Conservation (phyloP, 305 asterid genomes). For the Fraxinus latifolia region DNA sequence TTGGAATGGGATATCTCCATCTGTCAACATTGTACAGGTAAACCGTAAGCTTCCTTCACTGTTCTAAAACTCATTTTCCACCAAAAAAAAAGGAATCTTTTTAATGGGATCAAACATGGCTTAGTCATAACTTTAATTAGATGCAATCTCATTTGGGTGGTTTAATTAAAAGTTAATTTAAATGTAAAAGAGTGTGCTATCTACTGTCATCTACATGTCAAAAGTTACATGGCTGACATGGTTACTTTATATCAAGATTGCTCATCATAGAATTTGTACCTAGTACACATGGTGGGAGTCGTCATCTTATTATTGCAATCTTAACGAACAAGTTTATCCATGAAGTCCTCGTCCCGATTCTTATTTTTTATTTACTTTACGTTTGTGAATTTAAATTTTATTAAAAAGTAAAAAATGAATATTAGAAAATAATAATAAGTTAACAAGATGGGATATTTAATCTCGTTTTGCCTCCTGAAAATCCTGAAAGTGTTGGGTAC, state of each 20-base stretch:
- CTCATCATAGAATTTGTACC: not conserved
- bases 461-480: not conserved
- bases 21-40: slow-evolving; percentile 26
- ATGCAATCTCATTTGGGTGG: not conserved
- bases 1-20: slow-evolving; percentile 25
- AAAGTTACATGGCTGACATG: not conserved
- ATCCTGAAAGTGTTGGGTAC: not conserved
- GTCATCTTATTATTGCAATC: not conserved
- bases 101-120: too few species aligned
- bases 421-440: not conserved
- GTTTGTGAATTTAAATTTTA: too few species aligned
- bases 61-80: too few species aligned
- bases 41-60: not conserved
- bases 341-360: not conserved
- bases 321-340: not conserved
- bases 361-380: not conserved
- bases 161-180: not conserved
- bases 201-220: not conserved
- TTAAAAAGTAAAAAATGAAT: too few species aligned
- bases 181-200: not conserved
- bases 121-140: not conserved
- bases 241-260: not conserved
- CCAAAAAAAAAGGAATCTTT: too few species aligned
- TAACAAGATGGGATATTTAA: not conserved
- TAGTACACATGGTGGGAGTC: not conserved